A percentile compares a stretch with the other conserved stretches of the same genome.
Evolutionary conservation across 2,329 filamentous ascomycete genomes (phyloP).

Genomic region (Venturia pyrina): DNA sequence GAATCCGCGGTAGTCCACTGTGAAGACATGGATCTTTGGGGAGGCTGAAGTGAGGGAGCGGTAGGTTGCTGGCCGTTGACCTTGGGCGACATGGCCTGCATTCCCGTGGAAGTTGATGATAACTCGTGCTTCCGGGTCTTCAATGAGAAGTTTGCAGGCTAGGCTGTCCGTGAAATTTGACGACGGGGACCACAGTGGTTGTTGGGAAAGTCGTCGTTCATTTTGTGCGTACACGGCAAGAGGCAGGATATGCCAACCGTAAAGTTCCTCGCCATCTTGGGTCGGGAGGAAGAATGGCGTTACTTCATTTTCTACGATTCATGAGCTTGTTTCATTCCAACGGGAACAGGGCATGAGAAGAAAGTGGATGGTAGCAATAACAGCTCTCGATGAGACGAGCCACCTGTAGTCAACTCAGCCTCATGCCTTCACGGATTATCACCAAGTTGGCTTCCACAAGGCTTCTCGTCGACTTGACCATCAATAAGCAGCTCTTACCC

Average conservation of each 20-base stretch:
- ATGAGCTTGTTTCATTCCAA: conserved; percentile 12
- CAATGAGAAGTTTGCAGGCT: conserved; percentile 41
- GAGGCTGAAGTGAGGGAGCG: conserved; percentile 65
- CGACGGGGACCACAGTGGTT: conserved; percentile 31
- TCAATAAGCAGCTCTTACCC: not conserved
- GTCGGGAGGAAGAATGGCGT: conserved; percentile 73
- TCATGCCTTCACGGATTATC: not conserved
- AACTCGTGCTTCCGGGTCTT: conserved; percentile 41
- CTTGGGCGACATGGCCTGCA: conserved; percentile 75
- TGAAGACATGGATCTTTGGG: conserved; percentile 63
- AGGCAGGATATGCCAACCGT: conserved; percentile 86
- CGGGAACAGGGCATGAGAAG: not conserved
- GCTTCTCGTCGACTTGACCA: not conserved
- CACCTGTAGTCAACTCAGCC: not conserved
- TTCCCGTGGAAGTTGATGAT: conserved; percentile 50
- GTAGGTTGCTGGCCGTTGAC: conserved; percentile 65
- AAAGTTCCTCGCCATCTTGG: conserved; percentile 65
- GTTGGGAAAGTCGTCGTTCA: conserved; percentile 49
- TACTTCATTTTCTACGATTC: conserved; percentile 63
- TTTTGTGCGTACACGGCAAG: conserved; percentile 65
- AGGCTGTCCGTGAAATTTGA: conserved; percentile 36
- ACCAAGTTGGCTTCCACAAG: not conserved
- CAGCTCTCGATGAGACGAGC: not conserved
- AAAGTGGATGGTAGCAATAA: not conserved
- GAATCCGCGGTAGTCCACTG: conserved; percentile 85